Evolutionary conservation across 306 rosid species (phyloP).

Genomic region (Prunus persica): Prunus_persica_NCBIv2 NC_034009.1:46576501-46577000

Average conservation of each 20-base stretch:
- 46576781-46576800: slow-evolving; percentile 3
- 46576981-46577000: slow-evolving; percentile 49
- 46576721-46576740: neutral
- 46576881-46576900: slow-evolving; percentile 1
- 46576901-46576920: slow-evolving; percentile 17
- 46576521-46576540: slow-evolving; percentile 64
- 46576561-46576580: slow-evolving; percentile 33
- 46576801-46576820: neutral
- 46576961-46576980: slow-evolving; percentile 78
- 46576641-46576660: slow-evolving; percentile 9
- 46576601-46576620: slow-evolving; percentile 9
- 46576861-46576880: neutral
- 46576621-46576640: neutral
- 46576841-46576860: neutral
- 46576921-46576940: slow-evolving; percentile 39
- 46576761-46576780: neutral
- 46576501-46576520: slow-evolving; percentile 45
- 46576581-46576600: neutral
- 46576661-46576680: neutral
- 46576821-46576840: neutral
- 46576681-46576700: neutral
- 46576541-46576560: slow-evolving; percentile 35
- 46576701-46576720: slow-evolving; percentile 3
- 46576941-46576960: slow-evolving; percentile 46
- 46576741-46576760: slow-evolving; percentile 1